phyloP scores from a whole-genome alignment of 352 stramenopile species.

The Phytophthora boehmeriae region DNA sequence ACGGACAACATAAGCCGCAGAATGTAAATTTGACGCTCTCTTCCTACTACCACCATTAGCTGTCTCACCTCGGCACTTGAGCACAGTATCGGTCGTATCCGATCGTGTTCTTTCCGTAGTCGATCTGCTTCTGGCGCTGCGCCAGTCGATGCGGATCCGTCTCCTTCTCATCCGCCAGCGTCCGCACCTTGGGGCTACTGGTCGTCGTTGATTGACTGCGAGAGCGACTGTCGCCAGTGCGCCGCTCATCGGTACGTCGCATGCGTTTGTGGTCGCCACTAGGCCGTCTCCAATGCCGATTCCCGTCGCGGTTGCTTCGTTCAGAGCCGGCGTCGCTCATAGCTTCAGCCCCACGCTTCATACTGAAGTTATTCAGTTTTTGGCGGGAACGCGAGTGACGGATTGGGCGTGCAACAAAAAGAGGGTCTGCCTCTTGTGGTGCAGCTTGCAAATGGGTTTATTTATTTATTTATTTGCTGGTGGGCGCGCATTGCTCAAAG shows the following conservation, averaged over 20 bases:
- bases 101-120: conserved; percentile 93
- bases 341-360: conserved; percentile 28
- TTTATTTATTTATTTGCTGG: conserved; percentile 17
- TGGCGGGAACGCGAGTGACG: conserved; percentile 26
- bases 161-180: conserved; percentile 70
- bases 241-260: conserved; percentile 1
- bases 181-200: conserved; percentile 33
- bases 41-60: background rate
- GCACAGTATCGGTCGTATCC: conserved; percentile 89
- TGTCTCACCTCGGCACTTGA: conserved; percentile 57
- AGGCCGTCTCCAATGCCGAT: background rate
- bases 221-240: background rate
- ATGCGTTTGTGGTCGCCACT: conserved; percentile 25
- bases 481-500: background rate
- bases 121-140: conserved; percentile 93
- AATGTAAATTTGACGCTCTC: background rate
- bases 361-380: conserved; percentile 23
- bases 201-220: background rate
- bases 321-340: conserved; percentile 10
- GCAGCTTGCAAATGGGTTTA: background rate
- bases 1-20: background rate
- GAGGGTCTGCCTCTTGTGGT: too few relatives aligned
- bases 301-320: conserved; percentile 1
- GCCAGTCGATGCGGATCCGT: conserved; percentile 78
- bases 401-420: background rate